These are phyloP conservation scores for Eucalyptus cloeziana DNA, from an alignment of 345 rosid genomes.

Conservation along the genomic window DNA sequence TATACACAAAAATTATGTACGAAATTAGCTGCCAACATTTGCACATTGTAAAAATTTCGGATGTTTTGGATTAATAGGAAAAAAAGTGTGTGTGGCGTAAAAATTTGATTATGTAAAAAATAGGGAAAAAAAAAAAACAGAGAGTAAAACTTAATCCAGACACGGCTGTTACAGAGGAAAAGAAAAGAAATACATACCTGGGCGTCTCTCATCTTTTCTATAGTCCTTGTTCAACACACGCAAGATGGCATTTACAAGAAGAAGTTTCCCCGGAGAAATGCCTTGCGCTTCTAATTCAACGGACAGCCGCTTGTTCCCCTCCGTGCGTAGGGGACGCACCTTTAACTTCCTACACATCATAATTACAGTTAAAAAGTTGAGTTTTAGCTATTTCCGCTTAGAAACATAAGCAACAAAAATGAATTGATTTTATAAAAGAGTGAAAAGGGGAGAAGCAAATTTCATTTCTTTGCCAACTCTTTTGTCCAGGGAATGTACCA, in stretches of 20 bases:
- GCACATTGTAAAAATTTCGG: too few species aligned
- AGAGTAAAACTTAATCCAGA: background rate
- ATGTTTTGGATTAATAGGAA: background rate
- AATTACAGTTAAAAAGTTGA: background rate
- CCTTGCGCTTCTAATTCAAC: rapidly evolving
- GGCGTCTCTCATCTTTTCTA: rapidly evolving
- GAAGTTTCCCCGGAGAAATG: rapidly evolving
- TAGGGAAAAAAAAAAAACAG: rapidly evolving
- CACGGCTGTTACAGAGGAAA: background rate
- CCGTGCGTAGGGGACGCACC: background rate
- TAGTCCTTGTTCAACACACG: rapidly evolving
- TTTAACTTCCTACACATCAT: background rate
- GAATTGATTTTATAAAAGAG: too few species aligned
- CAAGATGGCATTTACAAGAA: background rate
- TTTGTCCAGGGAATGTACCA: background rate
- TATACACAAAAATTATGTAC: rapidly evolving
- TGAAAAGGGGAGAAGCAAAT: background rate
- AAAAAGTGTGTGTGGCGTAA: background rate
- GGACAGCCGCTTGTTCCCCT: too few species aligned
- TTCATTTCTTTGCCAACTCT: background rate
- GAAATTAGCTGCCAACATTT: too few species aligned
- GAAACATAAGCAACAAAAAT: too few species aligned
- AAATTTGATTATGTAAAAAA: background rate
- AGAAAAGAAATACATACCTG: background rate
- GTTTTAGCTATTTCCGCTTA: background rate